Percentiles rank a stretch among this genome's conserved stretches.
Conservation (phyloP, 2,329 filamentous ascomycete genomes). For the Colletotrichum liriopes region DNA sequence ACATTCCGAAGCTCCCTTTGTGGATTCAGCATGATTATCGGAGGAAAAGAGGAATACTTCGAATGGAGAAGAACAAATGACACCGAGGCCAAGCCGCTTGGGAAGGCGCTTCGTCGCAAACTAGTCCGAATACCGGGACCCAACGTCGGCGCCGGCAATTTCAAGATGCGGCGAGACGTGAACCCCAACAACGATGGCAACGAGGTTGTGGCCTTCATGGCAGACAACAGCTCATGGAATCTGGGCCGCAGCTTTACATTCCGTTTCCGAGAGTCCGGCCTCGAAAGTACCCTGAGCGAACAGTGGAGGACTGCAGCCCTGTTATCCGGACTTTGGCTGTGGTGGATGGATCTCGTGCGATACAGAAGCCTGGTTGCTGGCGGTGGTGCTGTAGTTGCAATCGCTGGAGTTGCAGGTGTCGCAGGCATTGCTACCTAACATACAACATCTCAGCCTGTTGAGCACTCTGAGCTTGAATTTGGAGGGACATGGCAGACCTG, state of each 20-base stretch:
- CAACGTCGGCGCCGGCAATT: not conserved
- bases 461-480: not conserved
- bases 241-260: not conserved
- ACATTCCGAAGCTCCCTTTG: not conserved
- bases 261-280: not conserved
- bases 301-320: not conserved
- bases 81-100: not conserved
- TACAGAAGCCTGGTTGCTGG: too few species aligned
- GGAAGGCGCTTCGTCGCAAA: not conserved
- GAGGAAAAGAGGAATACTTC: not conserved
- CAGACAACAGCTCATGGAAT: not conserved
- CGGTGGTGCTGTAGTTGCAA: not conserved
- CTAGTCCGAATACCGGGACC: not conserved
- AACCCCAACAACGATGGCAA: not conserved
- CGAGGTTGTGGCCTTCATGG: not conserved
- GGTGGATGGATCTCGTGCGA: not conserved
- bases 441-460: too few species aligned
- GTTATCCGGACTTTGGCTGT: constrained; percentile 2
- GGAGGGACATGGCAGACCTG: not conserved
- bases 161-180: not conserved
- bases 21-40: not conserved
- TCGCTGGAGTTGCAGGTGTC: not conserved
- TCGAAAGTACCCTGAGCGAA: not conserved
- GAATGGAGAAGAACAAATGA: not conserved
- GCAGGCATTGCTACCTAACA: not conserved